phyloP scores from a whole-genome alignment of 2,329 filamentous ascomycete genomes.

The Tolypocladium tropicale region DNA sequence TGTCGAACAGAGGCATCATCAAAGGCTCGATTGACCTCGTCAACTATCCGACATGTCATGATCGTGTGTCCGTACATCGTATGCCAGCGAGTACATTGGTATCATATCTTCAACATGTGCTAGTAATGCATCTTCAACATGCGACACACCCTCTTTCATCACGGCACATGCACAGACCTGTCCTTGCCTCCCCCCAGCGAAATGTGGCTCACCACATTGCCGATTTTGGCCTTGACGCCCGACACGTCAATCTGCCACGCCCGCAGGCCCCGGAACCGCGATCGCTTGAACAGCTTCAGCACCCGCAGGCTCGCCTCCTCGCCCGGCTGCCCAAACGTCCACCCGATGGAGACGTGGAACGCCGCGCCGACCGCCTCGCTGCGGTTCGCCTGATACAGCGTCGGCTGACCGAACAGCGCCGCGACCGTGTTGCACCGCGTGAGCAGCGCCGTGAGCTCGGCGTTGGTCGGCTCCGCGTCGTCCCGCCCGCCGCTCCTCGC shows the following conservation, averaged over 20 bases:
- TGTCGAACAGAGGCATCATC: background rate
- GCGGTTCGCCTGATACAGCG: conserved; percentile 48
- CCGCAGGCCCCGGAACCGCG: conserved; percentile 18
- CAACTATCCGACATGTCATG: too few species aligned
- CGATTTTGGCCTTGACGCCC: conserved; percentile 64
- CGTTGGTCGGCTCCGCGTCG: conserved; percentile 24
- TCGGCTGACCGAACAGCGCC: conserved; percentile 51
- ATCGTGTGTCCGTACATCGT: too few species aligned
- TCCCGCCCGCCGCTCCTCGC: conserved; percentile 10
- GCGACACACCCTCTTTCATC: too few species aligned
- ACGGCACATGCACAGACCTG: background rate
- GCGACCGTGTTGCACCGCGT: conserved; percentile 55
- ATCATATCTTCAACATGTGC: too few species aligned
- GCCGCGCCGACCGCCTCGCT: conserved; percentile 23
- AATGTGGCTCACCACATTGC: conserved; percentile 53
- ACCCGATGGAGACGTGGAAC: conserved; percentile 87
- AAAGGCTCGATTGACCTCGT: too few species aligned
- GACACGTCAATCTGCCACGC: conserved; percentile 42
- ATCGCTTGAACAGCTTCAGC: conserved; percentile 12
- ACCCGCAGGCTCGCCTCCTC: conserved; percentile 21
- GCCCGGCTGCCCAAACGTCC: conserved; percentile 54
- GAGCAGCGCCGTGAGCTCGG: conserved; percentile 54
- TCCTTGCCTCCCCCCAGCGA: conserved; percentile 16
- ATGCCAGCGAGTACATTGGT: too few species aligned
- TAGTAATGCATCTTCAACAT: background rate